Evolutionary conservation across 2,329 filamentous ascomycete genomes (phyloP).

Genomic region (Colletotrichum tamarilloi): DNA sequence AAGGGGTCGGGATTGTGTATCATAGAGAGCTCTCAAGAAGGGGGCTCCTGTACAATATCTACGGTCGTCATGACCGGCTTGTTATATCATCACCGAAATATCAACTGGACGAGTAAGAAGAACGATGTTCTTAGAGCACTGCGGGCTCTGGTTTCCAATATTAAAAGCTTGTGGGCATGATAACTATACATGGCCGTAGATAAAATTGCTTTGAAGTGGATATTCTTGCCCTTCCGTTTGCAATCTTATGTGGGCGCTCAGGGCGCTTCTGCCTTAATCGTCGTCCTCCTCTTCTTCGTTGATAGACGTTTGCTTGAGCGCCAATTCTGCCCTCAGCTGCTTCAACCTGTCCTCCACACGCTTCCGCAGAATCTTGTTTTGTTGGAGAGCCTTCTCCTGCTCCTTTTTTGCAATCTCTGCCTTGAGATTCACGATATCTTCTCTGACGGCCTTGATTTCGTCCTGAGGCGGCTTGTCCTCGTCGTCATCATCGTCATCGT

Average conservation of each 20-base stretch:
- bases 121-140: not conserved
- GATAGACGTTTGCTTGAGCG: constrained; percentile 57
- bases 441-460: constrained; percentile 64
- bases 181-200: constrained; percentile 15
- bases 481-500: constrained; percentile 64
- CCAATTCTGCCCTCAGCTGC: constrained; percentile 56
- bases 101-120: not conserved
- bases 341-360: constrained; percentile 63
- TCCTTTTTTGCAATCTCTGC: constrained; percentile 60
- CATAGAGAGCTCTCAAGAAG: constrained; percentile 21
- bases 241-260: not conserved
- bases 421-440: constrained; percentile 65
- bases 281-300: constrained; percentile 43
- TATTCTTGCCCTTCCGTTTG: not conserved
- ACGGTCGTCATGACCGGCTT: constrained; percentile 20
- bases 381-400: constrained; percentile 54
- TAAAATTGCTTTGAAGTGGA: not conserved
- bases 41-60: constrained; percentile 32
- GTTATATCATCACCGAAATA: constrained; percentile 19
- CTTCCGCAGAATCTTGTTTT: constrained; percentile 60
- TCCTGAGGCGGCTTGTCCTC: constrained; percentile 56
- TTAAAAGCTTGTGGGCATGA: constrained; percentile 4
- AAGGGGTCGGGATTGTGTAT: constrained; percentile 14
- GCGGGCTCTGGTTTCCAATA: not conserved
- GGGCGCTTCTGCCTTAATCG: constrained; percentile 29